Base-by-base conservation (phyloP, 805 yeast genomes). In the Nakazawaea ernobii region DNA sequence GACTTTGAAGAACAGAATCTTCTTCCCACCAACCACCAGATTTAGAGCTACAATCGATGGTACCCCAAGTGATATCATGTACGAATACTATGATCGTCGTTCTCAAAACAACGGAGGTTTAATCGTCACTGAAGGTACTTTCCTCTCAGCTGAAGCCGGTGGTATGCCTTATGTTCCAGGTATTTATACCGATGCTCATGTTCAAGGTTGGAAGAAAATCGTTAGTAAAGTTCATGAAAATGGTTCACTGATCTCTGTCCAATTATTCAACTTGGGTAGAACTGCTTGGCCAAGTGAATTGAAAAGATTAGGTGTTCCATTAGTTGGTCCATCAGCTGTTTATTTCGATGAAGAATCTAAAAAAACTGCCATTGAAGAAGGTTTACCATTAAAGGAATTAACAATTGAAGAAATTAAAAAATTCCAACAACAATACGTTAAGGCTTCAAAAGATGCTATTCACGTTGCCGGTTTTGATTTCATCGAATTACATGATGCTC, bases 21-120 rank as follows among this genome's bases (percentile, higher is more conserved):
- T 62, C 1, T 57, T 64, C 44, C 72, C 82, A 1, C 84, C 85
- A 32, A 63, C 77, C 47, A 76, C 82, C 14, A 63, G 84, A 50
- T 45, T 54, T 48, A 65, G 82, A 48, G 62, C 66, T 32, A 54
- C 59, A 2, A 57, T 55, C 4, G 73, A 68, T 27, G 65, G 62
- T 49, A 66, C 67, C 30, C 76, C 77, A 15, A 58, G 65, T 5
- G 73, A 70, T 24, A 63, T 71, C 52, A 63, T 67, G 41, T 55
- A 58, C 13, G 65, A 70, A 48, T 78, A 79, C 58, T 80, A 80
- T 55, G 62, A 56, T 32, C 79, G 77, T 55, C 67, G 83, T 53
- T 65, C 83, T 1, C 51, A 61, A 37, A 59, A 58, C 43, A 70
- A 73, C 8, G 84, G 84, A 14, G 66, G 82, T 8, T 59, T 80